Evolutionary conservation across 805 yeast species (phyloP), one percentile per base, ranked within the genome.

Genomic region (Spathaspora boniae): DNA sequence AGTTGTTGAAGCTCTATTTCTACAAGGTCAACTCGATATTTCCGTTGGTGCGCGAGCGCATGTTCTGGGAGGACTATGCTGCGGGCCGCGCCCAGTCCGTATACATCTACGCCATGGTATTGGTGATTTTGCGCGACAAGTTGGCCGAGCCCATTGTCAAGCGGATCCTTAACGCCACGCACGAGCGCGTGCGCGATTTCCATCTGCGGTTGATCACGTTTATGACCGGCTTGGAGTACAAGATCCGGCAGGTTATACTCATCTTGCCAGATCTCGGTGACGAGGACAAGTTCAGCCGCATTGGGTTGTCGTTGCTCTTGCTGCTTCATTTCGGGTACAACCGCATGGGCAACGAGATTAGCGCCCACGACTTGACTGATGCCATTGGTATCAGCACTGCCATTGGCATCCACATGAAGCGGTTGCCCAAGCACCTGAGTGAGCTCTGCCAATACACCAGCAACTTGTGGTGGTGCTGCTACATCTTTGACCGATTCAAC

Each of bases 391-490:
- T 56, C 29, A 56, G 53, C 4, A 42, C 44, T 8, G 45, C 56
- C 6, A 28, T 54, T 25, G 61, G 53, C 1, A 50, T 58, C 22
- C 62, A 58, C 33, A 51, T 51, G 54, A 54, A 53, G 35, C 38
- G 50, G 1, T 19, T 25, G 6, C 34, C 36, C 33, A 38, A 41
- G 30, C 16, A 33, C 12, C 32, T 12, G 21, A 22, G 36, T 15
- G 44, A 44, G 22, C 26, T 39, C 9, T 39, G 36, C 4, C 40
- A 36, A 4, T 55, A 57, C 30, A 41, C 53, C 12, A 45, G 53
- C 11, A 46, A 53, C 26, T 39, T 62, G 14, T 62, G 65, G 63
- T 62, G 67, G 67, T 43, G 51, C 29, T 48, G 61, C 29, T 61
- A 47, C 36, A 39, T 60, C 3, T 38, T 62, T 29, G 69, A 62